Base-by-base conservation (phyloP, 371 early-diverging fungal genomes). In the Apophysomyces ossiformis region DNA sequence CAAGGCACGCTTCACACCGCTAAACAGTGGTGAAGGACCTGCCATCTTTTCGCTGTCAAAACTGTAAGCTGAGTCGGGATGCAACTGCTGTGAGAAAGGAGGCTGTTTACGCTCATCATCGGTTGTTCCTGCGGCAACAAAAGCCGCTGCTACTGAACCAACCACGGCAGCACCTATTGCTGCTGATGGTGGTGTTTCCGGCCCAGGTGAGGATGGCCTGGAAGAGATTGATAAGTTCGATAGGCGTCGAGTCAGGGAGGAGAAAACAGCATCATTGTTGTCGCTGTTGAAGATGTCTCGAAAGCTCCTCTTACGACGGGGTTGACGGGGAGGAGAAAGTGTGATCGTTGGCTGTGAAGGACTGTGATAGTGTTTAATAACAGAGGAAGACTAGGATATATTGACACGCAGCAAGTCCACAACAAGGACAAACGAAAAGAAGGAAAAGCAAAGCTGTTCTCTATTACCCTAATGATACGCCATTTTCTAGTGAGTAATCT, bases 291-390 rank as follows among this genome's bases (percentile, higher is more conserved):
- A 69, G 13, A 69, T 21, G 21, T 58, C 44, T 9, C 63, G 63
- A 38, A 69, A 63, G 60, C 69, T 69, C 11, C 69, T 59, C 37
- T 69, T 69, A 26, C 69, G 69, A 16, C 65, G 65, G 47, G 45
- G 35, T 50, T 36, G 16, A 15, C 37, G 41, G 18, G 70, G 57
- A 18, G 70, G 70, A n/a, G 70, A 69, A 13, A 69, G 64, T 7
- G 62, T 69, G 43, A 69, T 69, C 5, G 70, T 65, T 7, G 70
- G 70, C n/a, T 68, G 66, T 15, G 54, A 8, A 8, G 54, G 9
- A 50, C 54, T 50, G 13, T 50, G 16, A 11, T 50, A 7, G 32
- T 26, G 32, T 26, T 26, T 26, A 26, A 26, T 26, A 26, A 26
- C 2, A 26, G 32, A 26, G 2, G 32, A 26, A 26, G 32, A 26